phyloP scores from a whole-genome alignment of 192 early-diverging fungal species.

The Rhizophagus sp. region DNA sequence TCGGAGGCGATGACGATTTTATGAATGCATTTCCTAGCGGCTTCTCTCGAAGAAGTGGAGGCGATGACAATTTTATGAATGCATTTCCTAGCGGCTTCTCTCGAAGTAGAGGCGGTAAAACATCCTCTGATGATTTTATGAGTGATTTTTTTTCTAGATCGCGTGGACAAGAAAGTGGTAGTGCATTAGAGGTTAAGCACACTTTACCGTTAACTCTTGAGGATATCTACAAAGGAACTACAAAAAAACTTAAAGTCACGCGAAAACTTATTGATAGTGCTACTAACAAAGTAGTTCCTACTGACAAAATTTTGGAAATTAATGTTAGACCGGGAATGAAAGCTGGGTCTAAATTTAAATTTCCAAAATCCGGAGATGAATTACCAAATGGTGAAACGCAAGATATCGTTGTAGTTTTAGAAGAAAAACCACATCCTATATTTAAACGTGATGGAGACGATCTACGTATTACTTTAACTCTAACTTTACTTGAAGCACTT shows the following conservation, averaged over 20 bases:
- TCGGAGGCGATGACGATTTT: conserved; percentile 46
- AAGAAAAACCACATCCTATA: conserved; percentile 87
- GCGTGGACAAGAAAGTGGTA: conserved; percentile 34
- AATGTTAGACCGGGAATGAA: conserved; percentile 96
- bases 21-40: conserved; percentile 38
- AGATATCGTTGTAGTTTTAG: conserved; percentile 93
- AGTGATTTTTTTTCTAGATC: conserved; percentile 32
- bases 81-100: conserved; percentile 33
- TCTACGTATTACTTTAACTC: conserved; percentile 60
- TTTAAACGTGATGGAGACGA: conserved; percentile 92
- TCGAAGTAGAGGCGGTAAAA: conserved; percentile 12
- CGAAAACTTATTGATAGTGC: conserved; percentile 50
- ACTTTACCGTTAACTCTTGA: conserved; percentile 81
- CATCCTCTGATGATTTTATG: neutral
- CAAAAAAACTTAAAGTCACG: conserved; percentile 93
- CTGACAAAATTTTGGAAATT: conserved; percentile 84
- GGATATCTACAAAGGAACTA: conserved; percentile 86
- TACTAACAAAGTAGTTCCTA: conserved; percentile 43
- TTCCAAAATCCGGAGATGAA: conserved; percentile 88
- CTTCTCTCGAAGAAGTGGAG: conserved; percentile 29
- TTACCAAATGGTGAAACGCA: conserved; percentile 72
- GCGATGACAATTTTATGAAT: conserved; percentile 40
- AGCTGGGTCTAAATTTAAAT: conserved; percentile 95
- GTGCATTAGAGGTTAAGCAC: conserved; percentile 55
- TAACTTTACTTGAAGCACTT: conserved; percentile 79